Evolutionary conservation across 768 basidiomycete genomes (phyloP), one percentile per base, ranked within the genome.

Genomic region (Boletus coccyginus): DNA sequence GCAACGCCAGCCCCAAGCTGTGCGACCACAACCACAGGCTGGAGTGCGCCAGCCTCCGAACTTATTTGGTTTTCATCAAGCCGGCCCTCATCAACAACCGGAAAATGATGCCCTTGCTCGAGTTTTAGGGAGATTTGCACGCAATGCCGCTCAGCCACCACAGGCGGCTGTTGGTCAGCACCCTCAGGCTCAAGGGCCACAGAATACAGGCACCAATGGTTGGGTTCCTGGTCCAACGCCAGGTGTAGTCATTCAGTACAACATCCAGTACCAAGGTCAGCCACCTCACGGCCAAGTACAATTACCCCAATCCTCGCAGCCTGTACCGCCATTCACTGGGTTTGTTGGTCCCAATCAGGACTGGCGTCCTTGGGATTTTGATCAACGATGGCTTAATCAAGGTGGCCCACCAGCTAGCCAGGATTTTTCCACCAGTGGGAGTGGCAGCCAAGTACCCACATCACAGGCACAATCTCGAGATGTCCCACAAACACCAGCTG

Each of bases 321-420:
- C 77, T 5, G 71, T 81, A 6, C 87, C 86, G 2, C 78, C 76
- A 32, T 85, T 83, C 58, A 63, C 75, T 55, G 87, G 88, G 13
- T 88, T 89, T 61, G 75, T 77, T 39, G 86, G 85, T 10, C 87
- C 86, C 10, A 80, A 79, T 36, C 82, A 81, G 19, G 77, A 71
- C n/a, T 88, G 86, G 84, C 83, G 83, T 53, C 79, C 78, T 24
- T 89, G 86, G 87, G 80, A 78, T 41, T 67, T 70, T 33, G 74
- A 74, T 49, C 73, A 63, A 8, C 73, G 68, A 43, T 70, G 66
- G 64, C 62, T 70, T 29, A 58, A 64, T 50, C 65, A 53, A 32
- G 49, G 65, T 40, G 39, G 32, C 17, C 38, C 39, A 33, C 38
- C 39, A 40, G 32, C 46, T 21, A 19, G 52, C 12, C 62, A 44